These are phyloP conservation scores for Saussurea involucrata DNA, from an alignment of 129 eudicot species.

Conservation along the genomic window DNA sequence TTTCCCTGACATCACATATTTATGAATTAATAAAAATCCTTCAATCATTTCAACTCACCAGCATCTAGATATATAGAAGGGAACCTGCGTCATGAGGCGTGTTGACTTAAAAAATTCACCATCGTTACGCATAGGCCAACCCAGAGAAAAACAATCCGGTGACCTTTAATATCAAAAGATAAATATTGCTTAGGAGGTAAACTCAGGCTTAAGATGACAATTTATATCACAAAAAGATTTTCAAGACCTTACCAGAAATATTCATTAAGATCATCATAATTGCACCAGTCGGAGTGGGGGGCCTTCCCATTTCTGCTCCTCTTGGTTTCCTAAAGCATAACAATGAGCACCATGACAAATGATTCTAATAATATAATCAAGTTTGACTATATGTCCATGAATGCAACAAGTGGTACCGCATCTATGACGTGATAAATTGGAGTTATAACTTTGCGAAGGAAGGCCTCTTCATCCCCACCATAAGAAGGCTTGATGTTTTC, in stretches of 20 bases:
- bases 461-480: slow-evolving; percentile 98
- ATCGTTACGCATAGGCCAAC: slow-evolving; percentile 99
- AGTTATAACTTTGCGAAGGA: slow-evolving; percentile 87
- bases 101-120: slow-evolving; percentile 89
- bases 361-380: neutral
- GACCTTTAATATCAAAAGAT: slow-evolving; percentile 50
- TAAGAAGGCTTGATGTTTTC: slow-evolving; percentile 99
- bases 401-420: slow-evolving; percentile 50
- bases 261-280: slow-evolving; percentile 95
- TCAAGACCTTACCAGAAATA: slow-evolving; percentile 72
- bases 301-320: slow-evolving; percentile 87
- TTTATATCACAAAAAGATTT: neutral
- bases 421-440: slow-evolving; percentile 91
- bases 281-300: slow-evolving; percentile 91
- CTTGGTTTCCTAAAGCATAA: slow-evolving; percentile 66
- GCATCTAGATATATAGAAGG: slow-evolving; percentile 2
- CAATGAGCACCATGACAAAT: slow-evolving; percentile 25
- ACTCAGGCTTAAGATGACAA: neutral
- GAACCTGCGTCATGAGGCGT: slow-evolving; percentile 48
- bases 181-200: slow-evolving; percentile 2
- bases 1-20: slow-evolving; percentile 57
- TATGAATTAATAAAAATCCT: slow-evolving; percentile 9
- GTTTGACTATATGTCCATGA: slow-evolving; percentile 1
- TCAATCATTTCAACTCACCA: neutral
- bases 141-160: slow-evolving; percentile 81